Conservation (phyloP, 805 yeast species). For the Candida odintsovae region DNA sequence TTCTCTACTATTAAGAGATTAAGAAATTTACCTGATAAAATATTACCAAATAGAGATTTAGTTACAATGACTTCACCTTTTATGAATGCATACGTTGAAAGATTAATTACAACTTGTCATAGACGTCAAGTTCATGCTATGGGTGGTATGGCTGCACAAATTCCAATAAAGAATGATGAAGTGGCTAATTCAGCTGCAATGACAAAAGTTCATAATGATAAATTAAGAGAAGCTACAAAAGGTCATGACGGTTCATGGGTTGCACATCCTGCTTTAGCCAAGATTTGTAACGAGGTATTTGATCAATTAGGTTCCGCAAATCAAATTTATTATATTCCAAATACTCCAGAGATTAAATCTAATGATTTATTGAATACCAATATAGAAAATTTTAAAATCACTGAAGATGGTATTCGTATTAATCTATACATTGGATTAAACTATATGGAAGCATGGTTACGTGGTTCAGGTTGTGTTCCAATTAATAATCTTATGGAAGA, state of each 20-base stretch:
- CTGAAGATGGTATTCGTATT: constrained; percentile 63
- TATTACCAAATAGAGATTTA: constrained; percentile 71
- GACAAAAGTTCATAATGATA: constrained; percentile 68
- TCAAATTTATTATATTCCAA: constrained; percentile 52
- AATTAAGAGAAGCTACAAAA: constrained; percentile 66
- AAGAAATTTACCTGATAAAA: constrained; percentile 58
- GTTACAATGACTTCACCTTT: constrained; percentile 81
- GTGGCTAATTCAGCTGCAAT: constrained; percentile 59
- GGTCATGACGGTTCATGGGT: constrained; percentile 91
- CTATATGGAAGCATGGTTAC: constrained; percentile 82
- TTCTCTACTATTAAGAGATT: constrained; percentile 73
- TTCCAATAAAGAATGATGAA: constrained; percentile 71
- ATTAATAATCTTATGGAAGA: constrained; percentile 84
- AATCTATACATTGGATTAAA: constrained; percentile 71
- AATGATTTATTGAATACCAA: constrained; percentile 58
- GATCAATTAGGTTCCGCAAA: constrained; percentile 79
- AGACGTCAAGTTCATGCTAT: constrained; percentile 78
- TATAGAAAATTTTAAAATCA: constrained; percentile 57
- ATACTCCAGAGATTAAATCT: constrained; percentile 38
- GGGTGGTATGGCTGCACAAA: constrained; percentile 91
- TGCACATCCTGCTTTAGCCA: constrained; percentile 79
- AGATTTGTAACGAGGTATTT: constrained; percentile 67
- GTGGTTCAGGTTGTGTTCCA: constrained; percentile 82
- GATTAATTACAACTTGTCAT: constrained; percentile 69
- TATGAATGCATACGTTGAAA: constrained; percentile 73